A percentile compares a stretch with the other conserved stretches of the same genome.
Evolutionary conservation across 75 land plant species (phyloP).

Genomic region (Pinus albicaulis): DNA sequence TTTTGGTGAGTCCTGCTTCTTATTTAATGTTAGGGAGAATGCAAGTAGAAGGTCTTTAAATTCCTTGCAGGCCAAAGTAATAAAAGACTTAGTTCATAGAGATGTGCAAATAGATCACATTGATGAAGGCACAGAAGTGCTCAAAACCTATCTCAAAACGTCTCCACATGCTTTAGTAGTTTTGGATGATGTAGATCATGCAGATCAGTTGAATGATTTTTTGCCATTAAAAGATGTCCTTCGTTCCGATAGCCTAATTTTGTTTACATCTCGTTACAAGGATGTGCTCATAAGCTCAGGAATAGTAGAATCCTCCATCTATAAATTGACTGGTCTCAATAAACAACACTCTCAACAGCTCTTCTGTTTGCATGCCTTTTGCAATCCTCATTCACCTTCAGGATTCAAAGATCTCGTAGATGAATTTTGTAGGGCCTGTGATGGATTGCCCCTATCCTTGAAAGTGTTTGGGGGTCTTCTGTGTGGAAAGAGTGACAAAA

Average conservation of each 20-base stretch:
- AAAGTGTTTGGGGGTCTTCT: not conserved
- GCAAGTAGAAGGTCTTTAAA: not conserved
- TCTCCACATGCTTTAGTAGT: not conserved
- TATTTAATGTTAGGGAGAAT: not conserved
- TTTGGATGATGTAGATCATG: constrained; percentile 5
- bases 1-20: not conserved
- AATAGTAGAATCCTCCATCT: not conserved
- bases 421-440: not conserved
- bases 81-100: not conserved
- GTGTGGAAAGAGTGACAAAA: not conserved
- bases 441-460: not conserved
- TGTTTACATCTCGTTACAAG: not conserved
- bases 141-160: not conserved
- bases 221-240: not conserved
- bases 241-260: not conserved
- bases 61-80: not conserved
- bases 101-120: not conserved
- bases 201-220: not conserved
- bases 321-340: not conserved
- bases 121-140: not conserved
- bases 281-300: not conserved
- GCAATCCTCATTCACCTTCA: not conserved
- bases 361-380: not conserved
- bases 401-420: not conserved
- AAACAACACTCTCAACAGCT: not conserved